Evolutionary conservation across 805 yeast genomes (phyloP).

Genomic region (Kregervanrija pseudodelftensis): DNA sequence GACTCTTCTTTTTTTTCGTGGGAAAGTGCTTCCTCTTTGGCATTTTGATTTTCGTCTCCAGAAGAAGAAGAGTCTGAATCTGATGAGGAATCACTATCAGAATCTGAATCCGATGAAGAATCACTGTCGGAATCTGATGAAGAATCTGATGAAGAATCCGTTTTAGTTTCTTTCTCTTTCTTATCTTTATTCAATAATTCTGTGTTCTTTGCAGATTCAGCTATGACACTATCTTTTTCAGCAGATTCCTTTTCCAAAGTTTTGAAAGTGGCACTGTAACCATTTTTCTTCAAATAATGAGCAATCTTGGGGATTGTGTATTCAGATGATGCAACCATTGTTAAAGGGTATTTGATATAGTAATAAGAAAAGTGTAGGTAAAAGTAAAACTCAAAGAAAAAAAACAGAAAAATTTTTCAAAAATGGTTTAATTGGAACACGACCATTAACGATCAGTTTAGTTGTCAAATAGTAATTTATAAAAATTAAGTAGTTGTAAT

Average conservation of each 20-base stretch:
- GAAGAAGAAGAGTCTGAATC: background rate
- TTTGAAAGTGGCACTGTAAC: slow-evolving; percentile 15
- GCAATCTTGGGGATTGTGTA: slow-evolving; percentile 14
- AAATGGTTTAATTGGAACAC: too few species aligned
- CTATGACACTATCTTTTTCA: slow-evolving; percentile 1
- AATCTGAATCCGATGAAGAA: too few species aligned
- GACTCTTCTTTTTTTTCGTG: slow-evolving; percentile 16
- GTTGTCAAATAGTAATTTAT: too few species aligned
- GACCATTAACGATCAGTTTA: too few species aligned
- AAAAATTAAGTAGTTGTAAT: too few species aligned
- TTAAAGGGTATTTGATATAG: background rate
- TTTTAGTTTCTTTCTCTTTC: background rate
- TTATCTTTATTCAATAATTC: background rate
- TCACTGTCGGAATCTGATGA: too few species aligned
- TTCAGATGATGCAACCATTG: slow-evolving; percentile 15
- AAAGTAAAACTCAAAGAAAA: background rate
- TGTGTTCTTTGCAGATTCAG: slow-evolving; percentile 7
- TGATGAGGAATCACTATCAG: too few species aligned
- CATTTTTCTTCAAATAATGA: slow-evolving; percentile 21
- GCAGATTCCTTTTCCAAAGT: slow-evolving; percentile 20
- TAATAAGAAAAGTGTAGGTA: background rate
- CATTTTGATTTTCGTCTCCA: background rate
- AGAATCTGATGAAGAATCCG: background rate
- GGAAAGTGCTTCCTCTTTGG: slow-evolving; percentile 13
- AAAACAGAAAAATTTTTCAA: background rate